Evolutionary conservation across 2,329 filamentous ascomycete species (phyloP), one percentile per base, ranked within the genome.

Genomic region (Fusarium sp.): DNA sequence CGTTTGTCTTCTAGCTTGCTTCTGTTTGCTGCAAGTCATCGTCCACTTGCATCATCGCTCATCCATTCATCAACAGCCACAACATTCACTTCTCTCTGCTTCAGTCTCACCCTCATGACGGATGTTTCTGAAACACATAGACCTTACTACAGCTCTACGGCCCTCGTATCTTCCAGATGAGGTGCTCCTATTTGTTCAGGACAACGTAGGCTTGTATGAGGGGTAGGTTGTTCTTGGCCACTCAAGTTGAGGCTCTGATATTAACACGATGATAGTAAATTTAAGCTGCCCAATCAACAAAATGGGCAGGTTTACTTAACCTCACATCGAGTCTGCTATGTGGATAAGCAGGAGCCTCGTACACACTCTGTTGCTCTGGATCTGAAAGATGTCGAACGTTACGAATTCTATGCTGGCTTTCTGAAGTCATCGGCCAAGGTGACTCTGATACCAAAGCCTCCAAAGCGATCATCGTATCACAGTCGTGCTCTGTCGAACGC

Each of bases 261-360:
- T 73, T 78, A 41, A 71, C 75, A 63, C 31, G 49, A 56, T 31
- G 28, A 42, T 78, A 98, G 95, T 77, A 98, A 98, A 85, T 96
- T 92, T 86, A 99, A 99, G 85, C 92, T 99, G 62, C 93, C 94
- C 41, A 91, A 95, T 80, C 94, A 97, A 75, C 96, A 99, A 82
- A 94, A 98, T 85, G 96, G 96, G 58, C 95, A 98, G 85, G 94
- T 96, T 63, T 99, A 99, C 82, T 83, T 99, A 83, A 99, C 96
- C 24, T 98, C 96, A 14, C 96, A 98, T 83, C 93, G 96, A 60
- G 91, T 94, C 70, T 99, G 96, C 85, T 99, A 98, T 81, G 94
- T 99, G 73, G 95, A 98, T 80, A 93, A 95, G 79, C 88, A 90
- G 38, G 93, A 98, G 73, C 95, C 96, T 22, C 90, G 96, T 72